Evolutionary conservation across 2,329 filamentous ascomycete genomes (phyloP).

Genomic region (Penicillium sp.): DNA sequence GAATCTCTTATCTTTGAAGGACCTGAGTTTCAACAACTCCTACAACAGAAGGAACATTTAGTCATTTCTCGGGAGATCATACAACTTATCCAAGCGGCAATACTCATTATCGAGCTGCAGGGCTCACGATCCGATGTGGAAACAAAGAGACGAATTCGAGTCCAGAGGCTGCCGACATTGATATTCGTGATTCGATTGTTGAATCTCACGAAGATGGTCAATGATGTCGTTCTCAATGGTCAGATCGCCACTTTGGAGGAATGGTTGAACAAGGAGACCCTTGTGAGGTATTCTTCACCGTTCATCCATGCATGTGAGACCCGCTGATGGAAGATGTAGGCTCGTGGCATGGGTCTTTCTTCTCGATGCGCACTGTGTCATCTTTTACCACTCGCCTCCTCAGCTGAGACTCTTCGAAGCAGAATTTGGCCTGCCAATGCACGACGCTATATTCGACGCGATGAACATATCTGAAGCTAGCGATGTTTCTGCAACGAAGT

Average conservation of each 20-base stretch:
- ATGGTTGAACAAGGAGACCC: background rate
- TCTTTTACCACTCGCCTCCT: background rate
- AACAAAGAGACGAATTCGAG: background rate
- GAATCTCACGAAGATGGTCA: background rate
- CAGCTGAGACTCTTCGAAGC: background rate
- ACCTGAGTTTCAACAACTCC: background rate
- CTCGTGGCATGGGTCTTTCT: background rate
- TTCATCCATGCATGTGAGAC: background rate
- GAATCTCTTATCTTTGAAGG: background rate
- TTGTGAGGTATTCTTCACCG: background rate
- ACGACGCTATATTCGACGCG: background rate
- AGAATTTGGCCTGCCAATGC: background rate
- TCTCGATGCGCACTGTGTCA: background rate
- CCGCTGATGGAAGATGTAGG: background rate
- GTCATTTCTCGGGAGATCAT: background rate
- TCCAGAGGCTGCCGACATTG: background rate
- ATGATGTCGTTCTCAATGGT: background rate
- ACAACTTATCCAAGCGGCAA: background rate
- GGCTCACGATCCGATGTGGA: background rate
- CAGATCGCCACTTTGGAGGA: background rate
- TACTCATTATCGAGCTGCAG: background rate
- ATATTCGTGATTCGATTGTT: background rate
- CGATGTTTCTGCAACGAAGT: background rate
- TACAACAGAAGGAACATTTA: background rate
- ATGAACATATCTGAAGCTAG: background rate